Conservation (phyloP, 352 stramenopile species). For the Pythium guiyangense region DNA sequence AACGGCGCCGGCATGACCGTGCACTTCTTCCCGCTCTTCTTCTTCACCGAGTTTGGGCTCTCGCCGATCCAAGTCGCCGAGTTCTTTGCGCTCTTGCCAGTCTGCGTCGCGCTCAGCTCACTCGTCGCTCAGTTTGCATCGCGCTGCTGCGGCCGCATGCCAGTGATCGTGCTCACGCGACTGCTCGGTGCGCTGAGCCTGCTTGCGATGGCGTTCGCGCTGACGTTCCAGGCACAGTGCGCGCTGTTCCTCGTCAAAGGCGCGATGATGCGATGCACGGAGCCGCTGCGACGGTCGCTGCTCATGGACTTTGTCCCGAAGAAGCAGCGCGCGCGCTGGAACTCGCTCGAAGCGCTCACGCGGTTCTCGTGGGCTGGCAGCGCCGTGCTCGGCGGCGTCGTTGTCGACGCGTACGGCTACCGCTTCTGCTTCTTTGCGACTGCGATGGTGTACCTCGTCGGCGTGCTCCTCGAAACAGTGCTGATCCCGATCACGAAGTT, state of each 20-base stretch:
- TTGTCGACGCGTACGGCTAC: slow-evolving; percentile 59
- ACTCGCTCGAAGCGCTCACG: slow-evolving; percentile 60
- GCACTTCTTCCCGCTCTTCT: slow-evolving; percentile 65
- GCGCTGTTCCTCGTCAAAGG: slow-evolving; percentile 47
- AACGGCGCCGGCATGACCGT: slow-evolving; percentile 54
- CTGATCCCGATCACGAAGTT: slow-evolving; percentile 55
- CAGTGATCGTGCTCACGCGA: slow-evolving; percentile 44
- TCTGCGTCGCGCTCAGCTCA: slow-evolving; percentile 38
- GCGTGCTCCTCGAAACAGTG: slow-evolving; percentile 41
- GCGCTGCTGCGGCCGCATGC: slow-evolving; percentile 35
- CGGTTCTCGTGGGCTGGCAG: slow-evolving; percentile 60
- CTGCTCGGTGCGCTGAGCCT: slow-evolving; percentile 35
- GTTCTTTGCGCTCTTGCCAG: slow-evolving; percentile 48
- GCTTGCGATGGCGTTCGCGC: slow-evolving; percentile 38
- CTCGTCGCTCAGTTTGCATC: slow-evolving; percentile 41
- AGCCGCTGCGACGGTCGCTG: slow-evolving; percentile 57
- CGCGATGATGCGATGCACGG: slow-evolving; percentile 55
- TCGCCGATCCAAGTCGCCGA: slow-evolving; percentile 49
- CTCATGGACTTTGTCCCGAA: slow-evolving; percentile 78
- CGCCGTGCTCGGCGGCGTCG: slow-evolving; percentile 53
- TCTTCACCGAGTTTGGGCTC: slow-evolving; percentile 48
- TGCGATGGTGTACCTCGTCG: slow-evolving; percentile 35
- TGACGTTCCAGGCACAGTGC: slow-evolving; percentile 25
- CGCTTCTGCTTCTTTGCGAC: slow-evolving; percentile 61
- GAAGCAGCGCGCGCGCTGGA: slow-evolving; percentile 57